Percentiles rank a stretch among this genome's conserved stretches.
Conservation (phyloP, 2,329 filamentous ascomycete genomes). For the Colletotrichum shisoi region DNA sequence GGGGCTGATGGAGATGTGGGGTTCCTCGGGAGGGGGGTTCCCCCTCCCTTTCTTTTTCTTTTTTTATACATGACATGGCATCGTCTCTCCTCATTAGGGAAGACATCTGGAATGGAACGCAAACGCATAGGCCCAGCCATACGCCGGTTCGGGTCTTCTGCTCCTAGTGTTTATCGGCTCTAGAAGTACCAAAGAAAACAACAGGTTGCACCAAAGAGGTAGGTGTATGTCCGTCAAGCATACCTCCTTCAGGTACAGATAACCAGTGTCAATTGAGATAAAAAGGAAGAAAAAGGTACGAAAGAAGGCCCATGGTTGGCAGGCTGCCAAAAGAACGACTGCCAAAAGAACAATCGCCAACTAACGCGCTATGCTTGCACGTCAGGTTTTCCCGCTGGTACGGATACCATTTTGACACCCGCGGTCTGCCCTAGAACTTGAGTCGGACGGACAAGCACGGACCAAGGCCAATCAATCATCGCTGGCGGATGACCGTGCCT, state of each 20-base stretch:
- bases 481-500: constrained; percentile 23
- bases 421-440: constrained; percentile 2
- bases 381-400: constrained; percentile 4
- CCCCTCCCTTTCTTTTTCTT: no score
- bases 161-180: neutral
- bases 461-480: constrained; percentile 29
- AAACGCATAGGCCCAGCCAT: neutral
- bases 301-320: neutral
- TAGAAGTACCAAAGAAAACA: constrained; percentile 19
- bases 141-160: neutral
- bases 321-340: constrained; percentile 5
- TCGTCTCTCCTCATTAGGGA: neutral
- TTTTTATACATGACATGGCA: no score
- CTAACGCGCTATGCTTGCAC: constrained; percentile 18
- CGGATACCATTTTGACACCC: no score
- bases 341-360: constrained; percentile 19
- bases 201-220: constrained; percentile 3
- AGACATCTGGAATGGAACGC: constrained; percentile 12
- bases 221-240: neutral
- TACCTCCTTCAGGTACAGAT: neutral
- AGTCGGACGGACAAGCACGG: neutral
- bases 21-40: no score
- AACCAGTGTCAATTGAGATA: neutral
- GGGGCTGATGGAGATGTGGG: no score
- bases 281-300: neutral